Conservation (phyloP, 2,329 filamentous ascomycete genomes). For the Ascochyta clinopodiicola region DNA sequence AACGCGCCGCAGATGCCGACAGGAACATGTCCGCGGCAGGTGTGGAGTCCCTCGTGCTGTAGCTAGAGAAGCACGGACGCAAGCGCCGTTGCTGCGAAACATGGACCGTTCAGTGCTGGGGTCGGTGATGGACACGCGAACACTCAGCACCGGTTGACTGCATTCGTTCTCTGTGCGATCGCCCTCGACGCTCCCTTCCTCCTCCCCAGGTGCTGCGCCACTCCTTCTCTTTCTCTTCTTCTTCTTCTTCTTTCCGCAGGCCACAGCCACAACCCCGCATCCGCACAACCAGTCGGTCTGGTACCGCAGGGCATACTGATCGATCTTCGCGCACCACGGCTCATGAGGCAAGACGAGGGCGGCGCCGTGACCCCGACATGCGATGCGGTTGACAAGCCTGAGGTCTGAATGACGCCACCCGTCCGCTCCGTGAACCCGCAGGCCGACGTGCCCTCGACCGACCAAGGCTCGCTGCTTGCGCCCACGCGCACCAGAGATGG, state of each 20-base stretch:
- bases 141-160: slow-evolving; percentile 2
- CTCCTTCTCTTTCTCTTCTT: slow-evolving; percentile 13
- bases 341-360: slow-evolving; percentile 45
- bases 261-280: slow-evolving; percentile 26
- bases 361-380: slow-evolving; percentile 40
- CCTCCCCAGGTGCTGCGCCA: slow-evolving; percentile 17
- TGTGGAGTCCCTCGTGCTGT: background rate
- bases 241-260: slow-evolving; percentile 14
- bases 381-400: slow-evolving; percentile 46
- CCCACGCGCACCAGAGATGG: slow-evolving; percentile 58
- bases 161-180: slow-evolving; percentile 15
- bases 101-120: background rate
- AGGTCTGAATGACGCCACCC: slow-evolving; percentile 52
- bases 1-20: slow-evolving; percentile 15
- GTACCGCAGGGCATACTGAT: slow-evolving; percentile 21
- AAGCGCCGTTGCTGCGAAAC: slow-evolving; percentile 10
- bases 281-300: slow-evolving; percentile 13
- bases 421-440: slow-evolving; percentile 50
- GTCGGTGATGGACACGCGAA: slow-evolving; percentile 7
- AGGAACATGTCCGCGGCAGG: background rate
- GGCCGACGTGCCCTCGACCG: slow-evolving; percentile 41
- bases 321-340: slow-evolving; percentile 31
- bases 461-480: slow-evolving; percentile 51
- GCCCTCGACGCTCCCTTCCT: slow-evolving; percentile 18
- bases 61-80: slow-evolving; percentile 1